These are phyloP conservation scores for Sugiyamaella chiloensis DNA, from an alignment of 805 yeast species.

Conservation along the genomic window DNA sequence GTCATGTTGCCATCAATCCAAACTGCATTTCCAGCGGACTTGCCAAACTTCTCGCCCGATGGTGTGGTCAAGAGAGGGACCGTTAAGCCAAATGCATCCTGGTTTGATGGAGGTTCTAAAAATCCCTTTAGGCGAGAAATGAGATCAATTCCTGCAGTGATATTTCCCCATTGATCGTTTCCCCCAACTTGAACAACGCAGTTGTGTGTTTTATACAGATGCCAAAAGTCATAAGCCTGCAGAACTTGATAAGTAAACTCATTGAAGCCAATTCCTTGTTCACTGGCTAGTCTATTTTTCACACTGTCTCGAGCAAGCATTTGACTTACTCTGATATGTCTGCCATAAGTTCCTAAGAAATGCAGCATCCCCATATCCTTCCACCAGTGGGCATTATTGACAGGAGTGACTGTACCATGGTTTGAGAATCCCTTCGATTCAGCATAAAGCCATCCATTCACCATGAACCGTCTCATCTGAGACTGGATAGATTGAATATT, in stretches of 20 bases:
- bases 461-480: conserved; percentile 63
- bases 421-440: conserved; percentile 39
- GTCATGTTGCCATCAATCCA: conserved; percentile 77
- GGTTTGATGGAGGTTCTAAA: conserved; percentile 14
- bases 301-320: conserved; percentile 91
- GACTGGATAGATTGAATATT: conserved; percentile 58
- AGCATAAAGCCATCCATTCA: conserved; percentile 62
- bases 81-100: conserved; percentile 63
- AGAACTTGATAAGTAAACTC: conserved; percentile 91
- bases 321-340: conserved; percentile 72
- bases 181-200: conserved; percentile 87
- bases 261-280: conserved; percentile 82
- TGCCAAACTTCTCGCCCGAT: conserved; percentile 91
- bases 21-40: conserved; percentile 94
- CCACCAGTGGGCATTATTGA: conserved; percentile 88
- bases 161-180: conserved; percentile 97
- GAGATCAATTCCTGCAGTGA: conserved; percentile 91
- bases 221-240: conserved; percentile 93
- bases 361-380: conserved; percentile 66
- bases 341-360: conserved; percentile 74
- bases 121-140: conserved; percentile 53
- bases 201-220: conserved; percentile 54
- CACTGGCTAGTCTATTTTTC: conserved; percentile 63
- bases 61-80: conserved; percentile 88
- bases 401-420: conserved; percentile 40